These are phyloP conservation scores for Tremella mesenterica DNA, from an alignment of 768 basidiomycete species.

Conservation along the genomic window DNA sequence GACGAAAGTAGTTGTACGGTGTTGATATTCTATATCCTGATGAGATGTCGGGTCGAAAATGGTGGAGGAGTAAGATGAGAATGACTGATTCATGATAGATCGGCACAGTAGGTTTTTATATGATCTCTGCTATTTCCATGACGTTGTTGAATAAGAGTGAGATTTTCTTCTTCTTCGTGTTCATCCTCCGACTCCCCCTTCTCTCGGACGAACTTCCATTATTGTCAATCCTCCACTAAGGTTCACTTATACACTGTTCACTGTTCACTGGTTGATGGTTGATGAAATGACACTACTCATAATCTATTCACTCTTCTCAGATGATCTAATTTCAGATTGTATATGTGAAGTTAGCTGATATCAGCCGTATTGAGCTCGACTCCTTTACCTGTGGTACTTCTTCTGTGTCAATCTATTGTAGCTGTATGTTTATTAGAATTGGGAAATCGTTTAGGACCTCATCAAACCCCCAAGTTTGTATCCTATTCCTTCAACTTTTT, in stretches of 20 bases:
- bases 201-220: background rate
- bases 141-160: slow-evolving; percentile 32
- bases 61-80: background rate
- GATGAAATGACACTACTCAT: background rate
- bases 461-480: slow-evolving; percentile 27
- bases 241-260: too few relatives aligned
- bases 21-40: background rate
- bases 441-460: slow-evolving; percentile 21
- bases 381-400: slow-evolving; percentile 30
- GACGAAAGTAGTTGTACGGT: background rate
- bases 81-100: slow-evolving; percentile 9
- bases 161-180: background rate
- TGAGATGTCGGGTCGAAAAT: background rate
- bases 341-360: background rate
- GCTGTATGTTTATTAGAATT: slow-evolving; percentile 19
- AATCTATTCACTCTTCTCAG: background rate
- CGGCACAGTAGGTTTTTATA: slow-evolving; percentile 31
- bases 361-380: slow-evolving; percentile 32
- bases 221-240: background rate
- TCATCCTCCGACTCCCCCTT: background rate
- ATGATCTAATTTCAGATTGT: background rate
- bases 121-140: slow-evolving; percentile 35
- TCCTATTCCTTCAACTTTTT: too few relatives aligned
- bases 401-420: slow-evolving; percentile 28
- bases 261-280: background rate